These are phyloP conservation scores for Globisporangium sylvaticum DNA, from an alignment of 352 stramenopile species.

Conservation along the genomic window DNA sequence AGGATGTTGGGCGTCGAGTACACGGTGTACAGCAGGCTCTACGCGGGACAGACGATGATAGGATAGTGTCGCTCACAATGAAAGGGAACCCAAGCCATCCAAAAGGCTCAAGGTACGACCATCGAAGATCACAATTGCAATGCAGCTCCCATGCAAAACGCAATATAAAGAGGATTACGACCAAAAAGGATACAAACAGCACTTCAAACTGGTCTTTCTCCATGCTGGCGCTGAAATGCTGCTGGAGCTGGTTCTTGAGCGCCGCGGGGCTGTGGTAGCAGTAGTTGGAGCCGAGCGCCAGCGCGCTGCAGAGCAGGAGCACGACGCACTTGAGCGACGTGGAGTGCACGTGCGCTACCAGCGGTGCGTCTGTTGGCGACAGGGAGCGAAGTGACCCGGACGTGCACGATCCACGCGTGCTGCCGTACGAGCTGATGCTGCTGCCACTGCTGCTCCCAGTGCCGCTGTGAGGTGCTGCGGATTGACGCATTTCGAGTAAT, in stretches of 20 bases:
- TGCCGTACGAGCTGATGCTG: not conserved
- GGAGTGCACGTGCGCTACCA: conserved; percentile 1
- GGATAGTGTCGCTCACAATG: not conserved
- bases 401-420: not conserved
- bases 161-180: not conserved
- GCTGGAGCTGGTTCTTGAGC: conserved; percentile 57
- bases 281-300: conserved; percentile 55
- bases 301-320: conserved; percentile 43
- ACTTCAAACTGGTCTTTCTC: conserved; percentile 33
- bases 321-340: conserved; percentile 28
- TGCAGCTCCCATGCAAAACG: not conserved
- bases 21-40: conserved; percentile 84
- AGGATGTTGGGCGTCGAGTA: conserved; percentile 85
- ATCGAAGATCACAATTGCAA: not conserved
- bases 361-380: not conserved
- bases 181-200: conserved; percentile 34
- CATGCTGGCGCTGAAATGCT: conserved; percentile 39
- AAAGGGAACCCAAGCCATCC: not conserved
- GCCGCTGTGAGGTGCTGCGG: too few relatives aligned
- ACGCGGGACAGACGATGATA: conserved; percentile 2
- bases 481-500: too few relatives aligned
- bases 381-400: not conserved
- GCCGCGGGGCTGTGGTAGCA: conserved; percentile 63
- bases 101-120: too few relatives aligned
- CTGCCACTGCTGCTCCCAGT: too few relatives aligned